Evolutionary conservation across 1,139 yeast genomes (phyloP).

Genomic region (Geotrichum phurueaensis): DNA sequence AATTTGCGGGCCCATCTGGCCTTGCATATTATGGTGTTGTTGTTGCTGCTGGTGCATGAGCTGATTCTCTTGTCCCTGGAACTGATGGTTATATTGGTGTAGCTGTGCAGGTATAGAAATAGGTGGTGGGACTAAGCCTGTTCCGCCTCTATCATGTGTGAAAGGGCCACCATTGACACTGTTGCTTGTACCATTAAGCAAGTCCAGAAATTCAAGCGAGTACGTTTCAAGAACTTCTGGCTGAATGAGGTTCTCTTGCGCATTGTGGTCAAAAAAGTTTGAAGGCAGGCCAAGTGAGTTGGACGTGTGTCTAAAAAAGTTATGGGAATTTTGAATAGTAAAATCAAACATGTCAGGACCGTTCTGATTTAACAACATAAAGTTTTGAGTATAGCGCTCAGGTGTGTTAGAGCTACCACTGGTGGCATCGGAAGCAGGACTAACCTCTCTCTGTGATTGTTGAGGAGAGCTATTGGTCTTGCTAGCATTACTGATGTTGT

Average conservation of each 20-base stretch:
- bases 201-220: background rate
- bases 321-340: background rate
- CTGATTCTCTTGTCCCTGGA: background rate
- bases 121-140: background rate
- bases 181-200: conserved; percentile 2
- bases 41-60: background rate
- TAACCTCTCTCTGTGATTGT: background rate
- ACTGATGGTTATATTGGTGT: background rate
- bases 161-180: background rate
- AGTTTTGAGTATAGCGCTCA: conserved; percentile 9
- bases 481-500: conserved; percentile 1
- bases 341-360: conserved; percentile 17
- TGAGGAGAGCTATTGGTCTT: background rate
- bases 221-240: conserved; percentile 5
- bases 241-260: background rate
- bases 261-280: conserved; percentile 6
- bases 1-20: background rate
- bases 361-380: conserved; percentile 10
- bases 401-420: conserved; percentile 6
- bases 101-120: background rate
- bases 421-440: conserved; percentile 5
- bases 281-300: conserved; percentile 9
- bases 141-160: background rate
- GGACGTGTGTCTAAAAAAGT: conserved; percentile 6
- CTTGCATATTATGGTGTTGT: background rate